Conservation (phyloP, 768 basidiomycete genomes). For the Hortiboletus campestris region DNA sequence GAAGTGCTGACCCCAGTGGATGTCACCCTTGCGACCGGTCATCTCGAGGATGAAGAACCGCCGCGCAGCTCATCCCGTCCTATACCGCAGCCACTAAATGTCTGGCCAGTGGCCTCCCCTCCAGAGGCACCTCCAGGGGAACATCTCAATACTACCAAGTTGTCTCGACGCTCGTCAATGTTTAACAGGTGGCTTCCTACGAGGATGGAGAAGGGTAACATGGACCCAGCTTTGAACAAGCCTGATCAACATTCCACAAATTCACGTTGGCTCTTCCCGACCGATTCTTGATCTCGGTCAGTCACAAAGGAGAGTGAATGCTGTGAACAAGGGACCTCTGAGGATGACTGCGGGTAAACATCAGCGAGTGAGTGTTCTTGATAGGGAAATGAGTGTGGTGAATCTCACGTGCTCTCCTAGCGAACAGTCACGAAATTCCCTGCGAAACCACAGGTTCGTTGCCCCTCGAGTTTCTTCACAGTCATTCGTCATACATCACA, state of each 20-base stretch:
- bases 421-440: neutral
- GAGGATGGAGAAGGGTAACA: neutral
- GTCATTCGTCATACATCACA: neutral
- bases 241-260: neutral
- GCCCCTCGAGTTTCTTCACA: neutral
- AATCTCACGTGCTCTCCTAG: neutral
- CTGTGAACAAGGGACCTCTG: neutral
- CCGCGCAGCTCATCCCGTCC: too few species aligned
- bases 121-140: too few species aligned
- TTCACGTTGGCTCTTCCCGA: too few species aligned
- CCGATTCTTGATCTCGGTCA: neutral
- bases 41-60: too few species aligned
- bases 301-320: neutral
- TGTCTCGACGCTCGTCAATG: too few species aligned
- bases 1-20: too few species aligned
- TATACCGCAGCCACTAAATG: too few species aligned
- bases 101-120: too few species aligned
- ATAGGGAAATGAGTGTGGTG: neutral
- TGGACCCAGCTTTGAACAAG: neutral
- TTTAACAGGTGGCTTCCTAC: neutral
- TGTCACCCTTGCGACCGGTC: too few species aligned
- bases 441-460: neutral
- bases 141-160: too few species aligned
- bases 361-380: neutral
- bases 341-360: neutral